A percentile compares a stretch with the other conserved stretches of the same genome.
These are phyloP conservation scores for Cercospora canescens DNA, from an alignment of 2,329 filamentous ascomycete species.

Conservation along the genomic window DNA sequence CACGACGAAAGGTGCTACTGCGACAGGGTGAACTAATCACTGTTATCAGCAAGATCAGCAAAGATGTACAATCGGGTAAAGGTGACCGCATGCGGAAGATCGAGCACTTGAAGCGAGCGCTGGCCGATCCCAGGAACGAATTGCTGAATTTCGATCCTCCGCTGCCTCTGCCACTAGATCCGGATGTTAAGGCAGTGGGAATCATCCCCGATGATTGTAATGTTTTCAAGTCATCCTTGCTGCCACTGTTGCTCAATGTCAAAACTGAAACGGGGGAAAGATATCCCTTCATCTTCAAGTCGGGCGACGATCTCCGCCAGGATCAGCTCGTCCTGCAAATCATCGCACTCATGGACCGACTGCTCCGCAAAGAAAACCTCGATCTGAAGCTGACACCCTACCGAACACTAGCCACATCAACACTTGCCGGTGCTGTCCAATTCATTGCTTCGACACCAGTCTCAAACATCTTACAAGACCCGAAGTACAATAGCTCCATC, in stretches of 20 bases:
- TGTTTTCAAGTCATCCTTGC: conserved; percentile 94
- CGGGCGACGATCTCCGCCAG: conserved; percentile 84
- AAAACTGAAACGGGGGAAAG: conserved; percentile 73
- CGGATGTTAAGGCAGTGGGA: conserved; percentile 74
- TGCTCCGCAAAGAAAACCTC: conserved; percentile 92
- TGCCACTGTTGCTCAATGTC: conserved; percentile 88
- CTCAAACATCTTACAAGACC: conserved; percentile 67
- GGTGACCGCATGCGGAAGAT: conserved; percentile 78
- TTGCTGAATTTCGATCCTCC: conserved; percentile 80
- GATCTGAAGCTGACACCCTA: conserved; percentile 95
- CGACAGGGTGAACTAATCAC: conserved; percentile 89
- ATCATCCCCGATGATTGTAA: conserved; percentile 80
- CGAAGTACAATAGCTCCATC: conserved; percentile 75
- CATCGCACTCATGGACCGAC: conserved; percentile 95
- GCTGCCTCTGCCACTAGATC: conserved; percentile 84
- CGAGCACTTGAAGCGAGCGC: conserved; percentile 78
- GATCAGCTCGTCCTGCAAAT: conserved; percentile 97
- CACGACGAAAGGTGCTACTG: conserved; percentile 72
- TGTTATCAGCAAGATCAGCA: conserved; percentile 83
- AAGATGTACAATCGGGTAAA: conserved; percentile 79
- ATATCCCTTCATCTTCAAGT: conserved; percentile 96
- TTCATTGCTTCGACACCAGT: conserved; percentile 80
- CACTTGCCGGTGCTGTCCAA: conserved; percentile 85
- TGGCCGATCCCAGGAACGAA: conserved; percentile 89
- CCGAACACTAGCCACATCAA: conserved; percentile 90